Base-by-base conservation (phyloP, 1,139 yeast species). In the Debaryomyces udenii region DNA sequence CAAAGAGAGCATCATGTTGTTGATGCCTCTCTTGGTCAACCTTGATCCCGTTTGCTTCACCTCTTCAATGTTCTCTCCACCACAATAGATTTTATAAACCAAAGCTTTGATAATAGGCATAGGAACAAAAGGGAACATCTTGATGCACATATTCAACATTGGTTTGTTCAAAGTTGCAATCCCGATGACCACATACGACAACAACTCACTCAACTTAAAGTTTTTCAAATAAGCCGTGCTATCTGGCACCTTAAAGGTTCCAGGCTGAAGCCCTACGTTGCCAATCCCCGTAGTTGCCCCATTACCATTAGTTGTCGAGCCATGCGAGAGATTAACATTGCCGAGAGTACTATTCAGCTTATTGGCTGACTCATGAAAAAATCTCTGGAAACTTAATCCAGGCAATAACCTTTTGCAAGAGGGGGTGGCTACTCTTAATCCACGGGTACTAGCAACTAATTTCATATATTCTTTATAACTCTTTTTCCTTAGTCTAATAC, bases 1-100 rank as follows among this genome's bases (percentile, higher is more conserved):
- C 63, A 90, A 81, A 3, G 94, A 84, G 30, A 91, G 74, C 96
- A 93, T 90, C 95, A 90, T 88, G 69, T 91, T 91, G 52, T 87
- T 81, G 57, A 90, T 86, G 10, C 96, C 96, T 47, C 96, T 75
- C 43, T 75, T 63, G 43, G 80, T 71, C 50, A 93, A 73, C 46
- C 80, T 70, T 40, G 72, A 68, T 41, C 96, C 96, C 4, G 96
- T 85, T 40, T 70, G 62, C 43, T 78, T 72, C 16, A 90, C 94
- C 50, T 90, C 86, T 9, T 64, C 66, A 43, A 83, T 74, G 40
- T 79, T 81, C 55, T 87, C 95, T 39, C 99, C 99, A 28, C 98
- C 98, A 60, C 96, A 86, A 67, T 90, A 91, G 47, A 88, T 76
- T 48, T 85, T 84, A 61, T 88, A 90, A 13, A 91, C 88, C 51